Base-by-base conservation (phyloP, 495 filamentous ascomycete species). In the Aspergillus leporis region DNA sequence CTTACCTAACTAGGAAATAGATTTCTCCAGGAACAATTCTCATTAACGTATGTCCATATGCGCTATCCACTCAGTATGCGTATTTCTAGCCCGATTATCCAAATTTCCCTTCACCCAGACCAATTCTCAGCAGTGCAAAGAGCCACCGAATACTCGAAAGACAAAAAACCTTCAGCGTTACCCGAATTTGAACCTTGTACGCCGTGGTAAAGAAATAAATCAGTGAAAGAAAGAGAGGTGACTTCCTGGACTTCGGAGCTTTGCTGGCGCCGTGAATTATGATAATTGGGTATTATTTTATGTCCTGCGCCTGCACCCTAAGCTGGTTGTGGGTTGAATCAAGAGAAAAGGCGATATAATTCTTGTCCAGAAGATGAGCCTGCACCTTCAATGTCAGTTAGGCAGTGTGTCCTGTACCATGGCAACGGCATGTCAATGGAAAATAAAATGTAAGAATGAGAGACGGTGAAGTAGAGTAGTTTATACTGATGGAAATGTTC, bases 331-430 rank as follows among this genome's bases (percentile, higher is more conserved):
- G 3, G 8, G 3, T 23, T 22, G 18, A 7, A 4, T 4, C 4
- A 7, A 10, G 14, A n/a, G 4, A 21, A 21, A 21, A 23, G 43
- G 19, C 10, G 43, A 23, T 23, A 21, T 4, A 22, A 22, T 22
- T 47, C 43, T 23, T 47, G 43, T 47, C 43, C 43, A 22, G 19
- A 22, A 9, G 43, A 62, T 60, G 58, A 51, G 34, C 58, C 58
- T 55, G 55, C 55, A 54, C 58, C 60, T 47, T 8, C 38, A 21
- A 49, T 36, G 28, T 34, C 41, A 50, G 25, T 46, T 34, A 36
- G 9, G 21, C 13, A 61, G 50, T 25, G 31, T 23, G 21, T 23
- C 43, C 22, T 51, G 49, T 7, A 51, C 4, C 25, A 18, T 18
- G 49, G 31, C 8, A 51, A 31, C 12, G 6, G 36, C 12, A 22